These are phyloP conservation scores for Neospora caninum DNA, from an alignment of 169 alveolate genomes.

Conservation along the genomic window DNA sequence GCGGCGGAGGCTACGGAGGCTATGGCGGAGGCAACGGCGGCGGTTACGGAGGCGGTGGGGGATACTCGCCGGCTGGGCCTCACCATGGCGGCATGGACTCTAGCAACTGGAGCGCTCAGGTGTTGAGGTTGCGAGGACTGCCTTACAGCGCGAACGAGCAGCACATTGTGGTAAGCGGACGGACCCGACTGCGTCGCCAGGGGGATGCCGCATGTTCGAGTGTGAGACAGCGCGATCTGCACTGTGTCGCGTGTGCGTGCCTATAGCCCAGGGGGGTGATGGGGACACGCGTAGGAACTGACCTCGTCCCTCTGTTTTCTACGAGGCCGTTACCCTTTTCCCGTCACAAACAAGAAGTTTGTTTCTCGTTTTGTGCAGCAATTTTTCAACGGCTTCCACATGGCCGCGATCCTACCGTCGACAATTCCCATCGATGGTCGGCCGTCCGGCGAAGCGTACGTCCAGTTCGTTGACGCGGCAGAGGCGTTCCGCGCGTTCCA, in stretches of 20 bases:
- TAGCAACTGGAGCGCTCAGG: slow-evolving; percentile 54
- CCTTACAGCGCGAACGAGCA: slow-evolving; percentile 76
- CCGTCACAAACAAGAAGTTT: no score
- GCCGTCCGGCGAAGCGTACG: slow-evolving; percentile 76
- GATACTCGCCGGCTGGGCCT: slow-evolving; percentile 55
- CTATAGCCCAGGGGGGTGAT: no score
- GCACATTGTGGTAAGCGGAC: slow-evolving; percentile 73
- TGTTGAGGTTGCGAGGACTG: slow-evolving; percentile 76
- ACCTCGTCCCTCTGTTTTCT: no score
- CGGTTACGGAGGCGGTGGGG: slow-evolving; percentile 60
- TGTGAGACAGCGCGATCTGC: no score
- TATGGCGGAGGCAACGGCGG: slow-evolving; percentile 48
- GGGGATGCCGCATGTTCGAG: background rate
- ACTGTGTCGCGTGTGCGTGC: no score
- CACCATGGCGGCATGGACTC: slow-evolving; percentile 32
- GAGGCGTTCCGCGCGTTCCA: slow-evolving; percentile 72
- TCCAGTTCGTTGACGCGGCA: slow-evolving; percentile 68
- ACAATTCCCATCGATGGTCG: slow-evolving; percentile 74
- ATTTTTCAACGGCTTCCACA: slow-evolving; percentile 73
- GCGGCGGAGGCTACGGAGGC: slow-evolving; percentile 42
- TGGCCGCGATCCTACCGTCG: slow-evolving; percentile 71
- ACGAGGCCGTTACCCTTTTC: no score
- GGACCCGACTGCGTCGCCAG: background rate
- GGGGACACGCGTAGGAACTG: no score
- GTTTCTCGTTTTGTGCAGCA: slow-evolving; percentile 41